Evolutionary conservation across 2,329 filamentous ascomycete species (phyloP).

Genomic region (Epichloe uncinata): DNA sequence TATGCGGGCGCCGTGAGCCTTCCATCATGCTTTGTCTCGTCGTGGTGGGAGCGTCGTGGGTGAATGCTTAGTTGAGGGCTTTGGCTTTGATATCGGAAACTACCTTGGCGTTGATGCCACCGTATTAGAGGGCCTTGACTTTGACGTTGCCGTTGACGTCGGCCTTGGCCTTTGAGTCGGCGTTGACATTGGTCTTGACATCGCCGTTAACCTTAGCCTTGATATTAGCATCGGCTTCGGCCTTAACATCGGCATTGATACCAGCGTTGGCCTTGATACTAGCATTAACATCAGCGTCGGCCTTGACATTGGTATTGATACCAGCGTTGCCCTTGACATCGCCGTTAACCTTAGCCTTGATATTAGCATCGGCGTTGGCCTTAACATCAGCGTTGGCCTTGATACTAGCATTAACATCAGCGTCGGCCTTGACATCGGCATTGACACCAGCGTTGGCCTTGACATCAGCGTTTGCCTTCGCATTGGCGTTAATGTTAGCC

Average conservation of each 20-base stretch:
- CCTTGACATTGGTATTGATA: rapidly evolving
- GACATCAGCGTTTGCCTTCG: rapidly evolving
- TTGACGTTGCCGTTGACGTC: not conserved
- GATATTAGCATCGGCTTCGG: not conserved
- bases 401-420: rapidly evolving
- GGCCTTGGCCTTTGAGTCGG: too few species aligned
- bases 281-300: rapidly evolving
- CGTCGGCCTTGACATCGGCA: not conserved
- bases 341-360: not conserved
- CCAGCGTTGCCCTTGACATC: too few species aligned
- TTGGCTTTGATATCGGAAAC: too few species aligned
- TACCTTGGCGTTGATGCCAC: too few species aligned
- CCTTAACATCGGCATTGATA: not conserved
- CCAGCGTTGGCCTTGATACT: not conserved
- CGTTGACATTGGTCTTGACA: too few species aligned
- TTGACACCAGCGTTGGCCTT: not conserved
- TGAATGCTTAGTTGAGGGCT: too few species aligned
- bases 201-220: rapidly evolving
- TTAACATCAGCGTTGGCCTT: too few species aligned
- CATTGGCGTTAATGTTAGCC: too few species aligned
- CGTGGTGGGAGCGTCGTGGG: too few species aligned
- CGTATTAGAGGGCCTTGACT: not conserved
- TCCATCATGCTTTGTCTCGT: too few species aligned
- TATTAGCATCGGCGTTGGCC: not conserved
- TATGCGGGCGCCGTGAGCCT: too few species aligned